Evolutionary conservation across 2,329 filamentous ascomycete genomes (phyloP).

Genomic region (Apiospora saccharicola): DNA sequence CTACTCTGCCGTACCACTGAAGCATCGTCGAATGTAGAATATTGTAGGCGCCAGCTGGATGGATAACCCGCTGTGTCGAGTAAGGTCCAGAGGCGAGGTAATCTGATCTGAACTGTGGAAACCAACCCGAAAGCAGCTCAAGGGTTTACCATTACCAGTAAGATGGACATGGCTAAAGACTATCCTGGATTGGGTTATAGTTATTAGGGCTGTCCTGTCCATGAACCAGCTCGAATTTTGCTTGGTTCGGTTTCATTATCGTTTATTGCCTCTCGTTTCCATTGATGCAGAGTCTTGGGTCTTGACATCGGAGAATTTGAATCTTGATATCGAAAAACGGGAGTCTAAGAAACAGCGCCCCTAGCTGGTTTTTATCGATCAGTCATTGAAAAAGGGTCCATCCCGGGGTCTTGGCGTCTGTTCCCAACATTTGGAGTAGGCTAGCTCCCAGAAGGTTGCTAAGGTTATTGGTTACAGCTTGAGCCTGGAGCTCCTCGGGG

Average conservation of each 20-base stretch:
- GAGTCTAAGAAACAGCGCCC: background rate
- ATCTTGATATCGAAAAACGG: background rate
- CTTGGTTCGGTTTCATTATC: background rate
- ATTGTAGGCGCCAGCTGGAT: background rate
- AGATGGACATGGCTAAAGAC: background rate
- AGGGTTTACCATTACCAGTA: background rate
- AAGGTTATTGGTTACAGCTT: background rate
- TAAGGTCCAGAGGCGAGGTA: background rate
- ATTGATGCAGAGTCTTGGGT: background rate
- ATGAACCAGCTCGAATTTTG: background rate
- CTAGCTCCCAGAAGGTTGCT: background rate
- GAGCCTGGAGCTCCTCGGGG: background rate
- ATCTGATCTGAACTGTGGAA: background rate
- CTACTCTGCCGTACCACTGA: background rate
- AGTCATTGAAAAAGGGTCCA: background rate
- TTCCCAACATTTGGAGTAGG: conserved; percentile 15
- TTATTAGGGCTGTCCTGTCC: background rate
- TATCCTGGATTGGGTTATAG: background rate
- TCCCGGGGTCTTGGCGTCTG: conserved; percentile 1
- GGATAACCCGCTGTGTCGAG: background rate
- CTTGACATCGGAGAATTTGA: background rate
- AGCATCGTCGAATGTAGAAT: background rate
- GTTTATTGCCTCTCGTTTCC: background rate
- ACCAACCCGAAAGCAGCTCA: background rate
- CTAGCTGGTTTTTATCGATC: background rate